Evolutionary conservation across 1,284 basidiomycete genomes (phyloP).

Genomic region (Ceratobasidium sp.): DNA sequence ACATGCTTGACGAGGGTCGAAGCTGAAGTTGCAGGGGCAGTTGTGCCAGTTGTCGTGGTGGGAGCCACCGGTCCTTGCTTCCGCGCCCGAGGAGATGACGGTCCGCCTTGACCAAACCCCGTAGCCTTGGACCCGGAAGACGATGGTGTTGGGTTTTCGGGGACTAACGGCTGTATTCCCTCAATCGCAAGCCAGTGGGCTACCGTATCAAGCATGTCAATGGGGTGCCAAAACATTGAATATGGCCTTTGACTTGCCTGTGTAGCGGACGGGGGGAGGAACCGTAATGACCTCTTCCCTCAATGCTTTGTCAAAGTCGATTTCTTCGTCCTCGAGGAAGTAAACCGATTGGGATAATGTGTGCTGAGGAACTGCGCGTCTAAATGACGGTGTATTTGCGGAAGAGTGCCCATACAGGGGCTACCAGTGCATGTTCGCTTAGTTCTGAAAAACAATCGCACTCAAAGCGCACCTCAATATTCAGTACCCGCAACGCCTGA

Average conservation of each 20-base stretch:
- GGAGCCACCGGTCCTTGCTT: constrained; percentile 46
- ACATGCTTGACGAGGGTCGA: constrained; percentile 85
- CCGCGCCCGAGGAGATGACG: constrained; percentile 46
- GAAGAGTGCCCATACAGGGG: constrained; percentile 81
- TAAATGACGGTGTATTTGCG: constrained; percentile 74
- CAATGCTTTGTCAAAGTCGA: constrained; percentile 91
- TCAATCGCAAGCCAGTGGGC: constrained; percentile 99
- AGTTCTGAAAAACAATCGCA: neutral
- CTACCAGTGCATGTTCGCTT: constrained; percentile 19
- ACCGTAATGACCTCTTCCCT: constrained; percentile 81
- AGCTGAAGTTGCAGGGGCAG: constrained; percentile 50
- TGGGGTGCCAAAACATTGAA: neutral
- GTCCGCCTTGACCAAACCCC: constrained; percentile 39
- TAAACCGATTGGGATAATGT: constrained; percentile 72
- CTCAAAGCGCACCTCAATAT: constrained; percentile 77
- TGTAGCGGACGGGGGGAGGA: constrained; percentile 79
- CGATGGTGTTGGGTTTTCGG: constrained; percentile 85
- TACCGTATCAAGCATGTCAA: constrained; percentile 22
- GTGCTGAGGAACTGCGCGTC: constrained; percentile 63
- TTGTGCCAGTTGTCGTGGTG: constrained; percentile 47
- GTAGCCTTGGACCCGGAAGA: constrained; percentile 19
- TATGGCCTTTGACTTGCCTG: constrained; percentile 46
- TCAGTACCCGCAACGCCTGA: constrained; percentile 89
- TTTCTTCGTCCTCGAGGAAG: constrained; percentile 95
- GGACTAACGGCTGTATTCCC: constrained; percentile 94